Percentiles rank a stretch among this genome's conserved stretches.
Conservation (phyloP, 2,329 filamentous ascomycete genomes). For the Verticillium alfalfae region DNA sequence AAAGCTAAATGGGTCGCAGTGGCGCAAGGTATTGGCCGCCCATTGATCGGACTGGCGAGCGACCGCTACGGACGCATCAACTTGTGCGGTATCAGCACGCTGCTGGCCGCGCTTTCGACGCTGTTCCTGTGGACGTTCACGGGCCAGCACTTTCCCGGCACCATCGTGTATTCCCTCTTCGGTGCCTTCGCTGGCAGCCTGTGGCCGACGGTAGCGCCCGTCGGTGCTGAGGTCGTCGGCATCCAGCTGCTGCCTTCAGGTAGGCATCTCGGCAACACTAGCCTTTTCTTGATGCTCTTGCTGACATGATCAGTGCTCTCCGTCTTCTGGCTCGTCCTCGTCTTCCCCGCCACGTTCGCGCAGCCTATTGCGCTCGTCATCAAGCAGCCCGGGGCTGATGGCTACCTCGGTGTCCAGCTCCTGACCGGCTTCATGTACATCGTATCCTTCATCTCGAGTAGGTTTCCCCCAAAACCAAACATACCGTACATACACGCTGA, state of each 20-base stretch:
- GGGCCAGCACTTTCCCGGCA: constrained; percentile 54
- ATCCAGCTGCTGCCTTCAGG: constrained; percentile 62
- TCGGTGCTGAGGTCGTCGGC: constrained; percentile 70
- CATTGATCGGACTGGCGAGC: constrained; percentile 66
- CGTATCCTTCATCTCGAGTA: constrained; percentile 41
- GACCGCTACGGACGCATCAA: constrained; percentile 69
- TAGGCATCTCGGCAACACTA: constrained; percentile 7
- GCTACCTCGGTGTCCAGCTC: constrained; percentile 48
- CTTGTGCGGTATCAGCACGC: constrained; percentile 60
- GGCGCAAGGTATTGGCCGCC: constrained; percentile 61
- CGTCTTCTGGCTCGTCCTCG: constrained; percentile 68
- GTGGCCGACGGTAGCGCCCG: constrained; percentile 64
- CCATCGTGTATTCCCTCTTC: constrained; percentile 66
- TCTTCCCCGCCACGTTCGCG: constrained; percentile 64
- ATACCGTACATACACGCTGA: neutral
- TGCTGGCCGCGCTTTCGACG: constrained; percentile 57
- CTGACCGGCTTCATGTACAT: constrained; percentile 59
- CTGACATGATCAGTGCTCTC: constrained; percentile 40
- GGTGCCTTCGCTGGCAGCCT: constrained; percentile 67
- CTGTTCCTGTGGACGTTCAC: constrained; percentile 72
- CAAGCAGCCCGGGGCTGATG: constrained; percentile 30
- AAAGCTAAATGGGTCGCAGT: constrained; percentile 22
- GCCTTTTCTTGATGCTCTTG: too few species aligned
- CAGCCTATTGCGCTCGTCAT: constrained; percentile 60
- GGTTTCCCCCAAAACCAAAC: constrained; percentile 6